These are phyloP conservation scores for Furcasterigmium furcatum DNA, from an alignment of 2,329 filamentous ascomycete genomes.

Conservation along the genomic window DNA sequence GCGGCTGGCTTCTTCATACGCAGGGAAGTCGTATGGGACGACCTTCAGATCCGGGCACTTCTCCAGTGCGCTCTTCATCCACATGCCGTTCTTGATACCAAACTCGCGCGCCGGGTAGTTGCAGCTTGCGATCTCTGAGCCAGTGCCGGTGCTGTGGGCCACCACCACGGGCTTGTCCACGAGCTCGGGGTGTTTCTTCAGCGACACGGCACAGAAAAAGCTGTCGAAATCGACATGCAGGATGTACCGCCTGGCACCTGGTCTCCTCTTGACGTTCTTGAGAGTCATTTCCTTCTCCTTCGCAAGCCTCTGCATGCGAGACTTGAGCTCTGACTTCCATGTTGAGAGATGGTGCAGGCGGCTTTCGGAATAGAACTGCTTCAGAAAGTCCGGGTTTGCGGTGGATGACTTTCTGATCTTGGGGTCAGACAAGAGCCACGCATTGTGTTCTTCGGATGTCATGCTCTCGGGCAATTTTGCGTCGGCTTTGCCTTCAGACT, in stretches of 20 bases:
- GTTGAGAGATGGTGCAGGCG: conserved; percentile 91
- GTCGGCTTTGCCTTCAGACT: background rate
- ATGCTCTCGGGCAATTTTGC: conserved; percentile 53
- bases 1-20: conserved; percentile 87
- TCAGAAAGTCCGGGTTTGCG: conserved; percentile 87
- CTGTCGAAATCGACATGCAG: conserved; percentile 98
- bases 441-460: conserved; percentile 93
- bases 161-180: conserved; percentile 80
- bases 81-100: conserved; percentile 97
- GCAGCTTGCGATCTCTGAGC: conserved; percentile 95
- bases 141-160: conserved; percentile 79
- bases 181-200: conserved; percentile 72
- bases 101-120: conserved; percentile 88
- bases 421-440: conserved; percentile 77
- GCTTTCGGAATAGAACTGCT: conserved; percentile 94
- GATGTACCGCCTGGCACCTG: conserved; percentile 73
- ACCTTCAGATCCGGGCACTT: conserved; percentile 84
- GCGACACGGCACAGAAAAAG: conserved; percentile 93
- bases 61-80: conserved; percentile 90
- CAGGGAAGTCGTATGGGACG: conserved; percentile 92
- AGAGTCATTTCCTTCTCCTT: conserved; percentile 57
- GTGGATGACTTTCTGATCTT: conserved; percentile 84
- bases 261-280: conserved; percentile 45
- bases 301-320: conserved; percentile 77
- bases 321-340: conserved; percentile 95